A percentile compares a stretch with the other conserved stretches of the same genome.
phyloP scores from a whole-genome alignment of 345 rosid genomes.

The Stellera chamaejasme region DNA sequence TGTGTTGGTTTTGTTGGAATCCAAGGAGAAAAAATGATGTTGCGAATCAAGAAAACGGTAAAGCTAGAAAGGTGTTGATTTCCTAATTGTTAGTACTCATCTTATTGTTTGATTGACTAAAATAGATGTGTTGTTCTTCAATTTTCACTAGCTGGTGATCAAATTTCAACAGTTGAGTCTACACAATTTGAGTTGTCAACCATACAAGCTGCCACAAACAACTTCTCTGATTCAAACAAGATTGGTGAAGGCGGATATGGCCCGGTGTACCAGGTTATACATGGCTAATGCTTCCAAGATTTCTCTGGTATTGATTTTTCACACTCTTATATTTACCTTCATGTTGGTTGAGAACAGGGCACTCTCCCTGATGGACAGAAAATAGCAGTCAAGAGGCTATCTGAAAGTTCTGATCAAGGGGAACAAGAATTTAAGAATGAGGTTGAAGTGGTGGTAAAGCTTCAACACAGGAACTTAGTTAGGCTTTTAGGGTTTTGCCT shows the following conservation, averaged over 20 bases:
- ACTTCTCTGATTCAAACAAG: slow-evolving; percentile 15
- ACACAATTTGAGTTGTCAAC: slow-evolving; percentile 9
- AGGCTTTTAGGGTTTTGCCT: slow-evolving; percentile 27
- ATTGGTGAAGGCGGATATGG: slow-evolving; percentile 37
- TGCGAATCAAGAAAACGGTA: slow-evolving; percentile 12
- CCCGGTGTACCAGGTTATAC: slow-evolving; percentile 22
- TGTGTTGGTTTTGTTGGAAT: neutral
- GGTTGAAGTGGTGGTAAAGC: slow-evolving; percentile 22
- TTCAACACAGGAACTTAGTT: slow-evolving; percentile 31
- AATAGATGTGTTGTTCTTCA: neutral
- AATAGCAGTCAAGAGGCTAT: slow-evolving; percentile 25
- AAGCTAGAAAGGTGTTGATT: too few relatives aligned
- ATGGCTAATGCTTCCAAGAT: neutral
- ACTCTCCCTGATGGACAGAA: slow-evolving; percentile 17
- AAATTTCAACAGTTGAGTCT: slow-evolving; percentile 8
- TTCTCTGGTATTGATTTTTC: neutral
- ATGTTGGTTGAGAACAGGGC: slow-evolving; percentile 7
- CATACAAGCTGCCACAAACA: slow-evolving; percentile 17
- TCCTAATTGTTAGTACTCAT: neutral
- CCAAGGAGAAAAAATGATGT: slow-evolving; percentile 8
- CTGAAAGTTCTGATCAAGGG: slow-evolving; percentile 20
- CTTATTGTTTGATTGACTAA: neutral
- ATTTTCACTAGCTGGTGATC: neutral
- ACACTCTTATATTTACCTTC: too few relatives aligned
- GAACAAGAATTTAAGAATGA: slow-evolving; percentile 28